Evolutionary conservation across 1,284 basidiomycete genomes (phyloP).

Genomic region (Apiotrichum gamsii): DNA sequence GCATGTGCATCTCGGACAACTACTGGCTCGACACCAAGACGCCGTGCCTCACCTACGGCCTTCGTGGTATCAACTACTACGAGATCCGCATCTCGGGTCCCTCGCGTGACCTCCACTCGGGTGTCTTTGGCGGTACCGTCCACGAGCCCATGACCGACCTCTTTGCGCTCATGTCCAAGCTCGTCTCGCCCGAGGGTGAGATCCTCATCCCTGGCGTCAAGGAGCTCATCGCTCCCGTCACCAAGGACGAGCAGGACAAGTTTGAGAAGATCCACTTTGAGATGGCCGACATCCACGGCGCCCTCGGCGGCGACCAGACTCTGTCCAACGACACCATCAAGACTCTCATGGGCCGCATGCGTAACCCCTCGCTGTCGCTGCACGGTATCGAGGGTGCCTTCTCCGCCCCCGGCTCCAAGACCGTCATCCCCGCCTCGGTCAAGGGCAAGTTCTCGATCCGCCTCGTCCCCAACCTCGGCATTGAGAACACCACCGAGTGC

Average conservation of each 20-base stretch:
- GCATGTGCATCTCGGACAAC: slow-evolving; percentile 74
- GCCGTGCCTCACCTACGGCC: slow-evolving; percentile 50
- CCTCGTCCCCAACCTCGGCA: slow-evolving; percentile 73
- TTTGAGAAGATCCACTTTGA: slow-evolving; percentile 71
- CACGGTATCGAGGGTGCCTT: slow-evolving; percentile 99
- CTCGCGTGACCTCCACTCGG: slow-evolving; percentile 84
- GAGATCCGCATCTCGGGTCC: slow-evolving; percentile 79
- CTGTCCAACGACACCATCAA: slow-evolving; percentile 72
- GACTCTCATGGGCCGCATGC: slow-evolving; percentile 52
- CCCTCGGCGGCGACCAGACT: slow-evolving; percentile 71
- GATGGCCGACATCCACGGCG: slow-evolving; percentile 64
- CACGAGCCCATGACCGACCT: slow-evolving; percentile 73
- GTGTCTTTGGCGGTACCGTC: slow-evolving; percentile 77
- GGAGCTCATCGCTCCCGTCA: slow-evolving; percentile 73
- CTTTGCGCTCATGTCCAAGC: slow-evolving; percentile 57
- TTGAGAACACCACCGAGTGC: slow-evolving; percentile 63
- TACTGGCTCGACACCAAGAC: slow-evolving; percentile 51
- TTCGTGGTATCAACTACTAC: slow-evolving; percentile 85
- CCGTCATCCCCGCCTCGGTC: slow-evolving; percentile 88
- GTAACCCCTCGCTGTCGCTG: slow-evolving; percentile 75
- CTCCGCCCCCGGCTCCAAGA: slow-evolving; percentile 78
- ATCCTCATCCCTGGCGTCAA: slow-evolving; percentile 90
- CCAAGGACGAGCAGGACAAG: slow-evolving; percentile 64
- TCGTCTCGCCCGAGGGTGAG: slow-evolving; percentile 73
- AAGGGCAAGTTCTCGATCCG: slow-evolving; percentile 88